Evolutionary conservation across 2,329 filamentous ascomycete genomes (phyloP), one percentile per base, ranked within the genome.

Genomic region (Tolypocladium tundrense): DNA sequence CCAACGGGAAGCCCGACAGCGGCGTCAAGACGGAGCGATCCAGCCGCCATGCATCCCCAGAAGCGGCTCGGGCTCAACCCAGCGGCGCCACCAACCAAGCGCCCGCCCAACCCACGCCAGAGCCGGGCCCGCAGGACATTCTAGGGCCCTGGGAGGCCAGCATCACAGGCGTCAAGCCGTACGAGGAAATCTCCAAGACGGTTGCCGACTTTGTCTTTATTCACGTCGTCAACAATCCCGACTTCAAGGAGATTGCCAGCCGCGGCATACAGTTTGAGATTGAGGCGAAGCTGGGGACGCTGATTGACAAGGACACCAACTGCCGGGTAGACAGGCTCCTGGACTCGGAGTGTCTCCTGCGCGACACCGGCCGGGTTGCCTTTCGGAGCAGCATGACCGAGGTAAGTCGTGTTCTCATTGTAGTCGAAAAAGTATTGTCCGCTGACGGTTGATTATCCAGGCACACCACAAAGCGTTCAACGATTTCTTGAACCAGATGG

Each of bases 381-480:
- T 99, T 97, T 67, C 84, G 86, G 65, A 97, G 91, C 68, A 90
- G 86, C 61, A 97, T 97, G 93, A 92, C 88, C 5, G 85, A 91
- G 76, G 90, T 94, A 76, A 72, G 73, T 9, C n/a, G 3, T 21
- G 4, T 19, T 31, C 31, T 50, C 27, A 8, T 11, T 40, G 14
- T 5, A 7, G n/a, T 7, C 31, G 2, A 35, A 19, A 24, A 27
- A 27, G 31, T 31, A 35, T 8, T 37, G 16, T 14, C 14, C 10
- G 19, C 19, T 58, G 37, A 43, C 68, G 68, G 13, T 9, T 57
- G 2, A 21, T 11, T 19, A 2, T 50, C 3, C 56, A 93, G 89
- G 73, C 75, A 43, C 91, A 97, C 75, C 93, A 97, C 73, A 87
- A 87, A 66, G 77, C 77, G 24, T 85, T 93, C 75, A 99, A 99